Evolutionary conservation across 352 stramenopile genomes (phyloP).

Genomic region (Phytophthora nicotianae): DNA sequence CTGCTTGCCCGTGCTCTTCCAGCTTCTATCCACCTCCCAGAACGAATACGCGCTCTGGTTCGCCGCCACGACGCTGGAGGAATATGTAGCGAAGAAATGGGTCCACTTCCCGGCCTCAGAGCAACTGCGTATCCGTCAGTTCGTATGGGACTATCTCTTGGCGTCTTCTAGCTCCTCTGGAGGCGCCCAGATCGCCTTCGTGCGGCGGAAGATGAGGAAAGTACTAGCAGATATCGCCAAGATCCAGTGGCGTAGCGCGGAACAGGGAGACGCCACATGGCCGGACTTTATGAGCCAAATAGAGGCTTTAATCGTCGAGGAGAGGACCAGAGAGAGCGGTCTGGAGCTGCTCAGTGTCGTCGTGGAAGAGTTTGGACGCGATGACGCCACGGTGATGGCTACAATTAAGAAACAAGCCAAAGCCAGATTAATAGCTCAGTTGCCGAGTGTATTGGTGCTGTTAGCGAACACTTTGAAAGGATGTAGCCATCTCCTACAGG

Average conservation of each 20-base stretch:
- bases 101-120: constrained; percentile 45
- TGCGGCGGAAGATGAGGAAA: constrained; percentile 72
- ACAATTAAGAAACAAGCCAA: constrained; percentile 53
- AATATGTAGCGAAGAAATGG: constrained; percentile 76
- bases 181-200: constrained; percentile 50
- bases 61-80: constrained; percentile 67
- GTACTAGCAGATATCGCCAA: constrained; percentile 72
- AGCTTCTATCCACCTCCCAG: constrained; percentile 59
- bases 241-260: constrained; percentile 48
- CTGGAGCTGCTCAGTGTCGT: constrained; percentile 67
- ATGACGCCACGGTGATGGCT: constrained; percentile 62
- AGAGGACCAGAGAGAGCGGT: constrained; percentile 46
- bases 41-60: constrained; percentile 86
- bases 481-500: constrained; percentile 52
- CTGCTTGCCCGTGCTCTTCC: constrained; percentile 72
- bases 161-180: constrained; percentile 4
- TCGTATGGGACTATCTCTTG: constrained; percentile 68
- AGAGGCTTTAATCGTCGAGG: constrained; percentile 56
- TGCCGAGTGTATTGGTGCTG: constrained; percentile 56
- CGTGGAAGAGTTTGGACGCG: constrained; percentile 74
- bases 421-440: constrained; percentile 40
- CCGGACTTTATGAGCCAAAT: constrained; percentile 71
- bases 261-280: constrained; percentile 34
- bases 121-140: constrained; percentile 56
- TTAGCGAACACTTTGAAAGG: constrained; percentile 52